A percentile compares a stretch with the other conserved stretches of the same genome.
Evolutionary conservation across 2,329 filamentous ascomycete genomes (phyloP).

Genomic region (Stemphylium lycopersici): DNA sequence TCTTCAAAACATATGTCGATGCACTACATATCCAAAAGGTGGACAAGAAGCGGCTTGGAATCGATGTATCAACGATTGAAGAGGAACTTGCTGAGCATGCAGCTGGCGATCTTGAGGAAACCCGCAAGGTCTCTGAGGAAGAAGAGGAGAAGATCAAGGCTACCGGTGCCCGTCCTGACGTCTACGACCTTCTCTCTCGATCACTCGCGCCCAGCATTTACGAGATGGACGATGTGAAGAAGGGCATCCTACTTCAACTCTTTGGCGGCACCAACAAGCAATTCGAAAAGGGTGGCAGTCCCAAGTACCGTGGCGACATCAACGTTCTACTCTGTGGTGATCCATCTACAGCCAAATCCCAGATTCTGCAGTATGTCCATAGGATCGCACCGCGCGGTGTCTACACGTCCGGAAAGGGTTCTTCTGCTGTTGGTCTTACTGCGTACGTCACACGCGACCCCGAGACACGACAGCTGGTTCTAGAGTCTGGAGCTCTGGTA

Average conservation of each 20-base stretch:
- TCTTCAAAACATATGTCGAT: slow-evolving; percentile 98
- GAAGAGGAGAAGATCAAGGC: slow-evolving; percentile 88
- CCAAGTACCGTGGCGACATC: slow-evolving; percentile 95
- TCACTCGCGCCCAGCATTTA: slow-evolving; percentile 95
- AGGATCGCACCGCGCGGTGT: slow-evolving; percentile 92
- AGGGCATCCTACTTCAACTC: slow-evolving; percentile 93
- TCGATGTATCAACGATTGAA: slow-evolving; percentile 86
- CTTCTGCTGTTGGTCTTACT: slow-evolving; percentile 76
- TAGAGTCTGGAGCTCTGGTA: slow-evolving; percentile 76
- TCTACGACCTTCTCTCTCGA: slow-evolving; percentile 90
- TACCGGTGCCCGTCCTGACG: slow-evolving; percentile 78
- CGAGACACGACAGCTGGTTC: slow-evolving; percentile 73
- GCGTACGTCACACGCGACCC: slow-evolving; percentile 79
- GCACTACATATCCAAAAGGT: slow-evolving; percentile 95
- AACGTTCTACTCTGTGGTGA: slow-evolving; percentile 97
- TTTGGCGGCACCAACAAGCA: slow-evolving; percentile 98
- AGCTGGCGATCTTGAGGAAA: slow-evolving; percentile 77
- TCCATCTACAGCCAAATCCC: slow-evolving; percentile 94
- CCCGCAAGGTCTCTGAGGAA: slow-evolving; percentile 80
- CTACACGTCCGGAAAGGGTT: slow-evolving; percentile 78
- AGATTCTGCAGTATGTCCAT: slow-evolving; percentile 92
- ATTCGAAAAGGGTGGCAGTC: slow-evolving; percentile 94
- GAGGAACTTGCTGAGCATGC: slow-evolving; percentile 77
- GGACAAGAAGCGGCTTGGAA: slow-evolving; percentile 91
- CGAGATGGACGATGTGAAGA: slow-evolving; percentile 98